Percentiles rank a stretch among this genome's conserved stretches.
These are phyloP conservation scores for Haberlea rhodopensis DNA, from an alignment of 257 asterid species.

Conservation along the genomic window DNA sequence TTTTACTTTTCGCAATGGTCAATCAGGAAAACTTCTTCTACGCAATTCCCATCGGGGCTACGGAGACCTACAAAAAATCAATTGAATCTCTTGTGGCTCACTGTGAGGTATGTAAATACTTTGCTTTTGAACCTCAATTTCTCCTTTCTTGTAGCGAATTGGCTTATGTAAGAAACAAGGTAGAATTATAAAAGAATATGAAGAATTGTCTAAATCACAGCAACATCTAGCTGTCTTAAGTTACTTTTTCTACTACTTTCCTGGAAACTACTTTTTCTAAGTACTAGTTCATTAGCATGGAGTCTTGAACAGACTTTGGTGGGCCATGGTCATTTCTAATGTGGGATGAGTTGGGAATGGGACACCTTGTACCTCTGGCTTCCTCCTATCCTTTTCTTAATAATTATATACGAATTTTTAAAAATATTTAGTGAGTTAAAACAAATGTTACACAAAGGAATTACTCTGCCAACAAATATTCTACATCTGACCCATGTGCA, in stretches of 20 bases:
- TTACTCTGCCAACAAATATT: not conserved
- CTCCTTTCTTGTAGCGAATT: not conserved
- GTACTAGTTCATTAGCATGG: not conserved
- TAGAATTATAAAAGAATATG: not conserved
- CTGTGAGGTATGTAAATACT: conserved; percentile 54
- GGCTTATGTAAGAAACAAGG: not conserved
- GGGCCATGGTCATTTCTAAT: not conserved
- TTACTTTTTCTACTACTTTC: not conserved
- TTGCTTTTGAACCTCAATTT: not conserved
- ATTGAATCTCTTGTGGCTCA: conserved; percentile 56
- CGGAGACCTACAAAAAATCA: conserved; percentile 61
- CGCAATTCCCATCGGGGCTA: conserved; percentile 59
- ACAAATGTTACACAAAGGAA: not conserved
- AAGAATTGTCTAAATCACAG: not conserved
- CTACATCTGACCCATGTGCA: not conserved
- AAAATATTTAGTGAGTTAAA: no score
- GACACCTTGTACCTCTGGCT: not conserved
- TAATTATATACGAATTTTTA: not conserved
- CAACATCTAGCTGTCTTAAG: not conserved
- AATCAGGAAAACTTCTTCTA: conserved; percentile 81
- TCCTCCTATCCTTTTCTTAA: not conserved
- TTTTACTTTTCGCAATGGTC: conserved; percentile 21
- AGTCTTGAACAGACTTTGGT: not conserved
- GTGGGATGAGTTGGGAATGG: not conserved
- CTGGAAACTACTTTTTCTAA: not conserved